These are phyloP conservation scores for Holtermanniella nyarrowii DNA, from an alignment of 768 basidiomycete species.

Conservation along the genomic window DNA sequence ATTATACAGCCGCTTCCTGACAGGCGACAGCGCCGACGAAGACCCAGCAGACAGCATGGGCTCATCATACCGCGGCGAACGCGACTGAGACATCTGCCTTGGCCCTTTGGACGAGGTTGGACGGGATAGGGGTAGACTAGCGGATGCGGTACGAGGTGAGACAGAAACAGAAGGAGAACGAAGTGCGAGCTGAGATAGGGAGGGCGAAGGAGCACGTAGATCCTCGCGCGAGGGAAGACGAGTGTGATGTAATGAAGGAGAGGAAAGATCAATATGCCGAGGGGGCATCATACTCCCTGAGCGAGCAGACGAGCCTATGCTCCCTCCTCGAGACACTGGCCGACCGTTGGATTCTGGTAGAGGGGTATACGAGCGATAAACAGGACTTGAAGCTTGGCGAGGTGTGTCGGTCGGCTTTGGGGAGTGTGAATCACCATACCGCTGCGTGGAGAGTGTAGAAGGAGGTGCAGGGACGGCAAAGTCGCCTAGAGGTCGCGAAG, in stretches of 20 bases:
- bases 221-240: conserved; percentile 9
- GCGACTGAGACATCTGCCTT: background rate
- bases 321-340: background rate
- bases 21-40: conserved; percentile 19
- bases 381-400: background rate
- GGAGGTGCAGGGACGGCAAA: background rate
- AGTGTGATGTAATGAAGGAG: conserved; percentile 13
- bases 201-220: background rate
- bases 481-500: no score
- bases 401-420: background rate
- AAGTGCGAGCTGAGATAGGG: conserved; percentile 10
- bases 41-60: conserved; percentile 6
- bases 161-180: conserved; percentile 30
- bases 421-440: background rate
- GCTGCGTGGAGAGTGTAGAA: background rate
- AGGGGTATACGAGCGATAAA: background rate
- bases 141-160: conserved; percentile 22
- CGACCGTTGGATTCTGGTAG: background rate
- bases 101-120: conserved; percentile 1
- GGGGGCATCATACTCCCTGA: conserved; percentile 21
- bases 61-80: background rate
- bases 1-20: no score
- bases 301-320: background rate
- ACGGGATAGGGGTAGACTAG: conserved; percentile 7
- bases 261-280: conserved; percentile 12